Evolutionary conservation across 371 early-diverging fungal genomes (phyloP).

Genomic region (Mucor circinelloides): DNA sequence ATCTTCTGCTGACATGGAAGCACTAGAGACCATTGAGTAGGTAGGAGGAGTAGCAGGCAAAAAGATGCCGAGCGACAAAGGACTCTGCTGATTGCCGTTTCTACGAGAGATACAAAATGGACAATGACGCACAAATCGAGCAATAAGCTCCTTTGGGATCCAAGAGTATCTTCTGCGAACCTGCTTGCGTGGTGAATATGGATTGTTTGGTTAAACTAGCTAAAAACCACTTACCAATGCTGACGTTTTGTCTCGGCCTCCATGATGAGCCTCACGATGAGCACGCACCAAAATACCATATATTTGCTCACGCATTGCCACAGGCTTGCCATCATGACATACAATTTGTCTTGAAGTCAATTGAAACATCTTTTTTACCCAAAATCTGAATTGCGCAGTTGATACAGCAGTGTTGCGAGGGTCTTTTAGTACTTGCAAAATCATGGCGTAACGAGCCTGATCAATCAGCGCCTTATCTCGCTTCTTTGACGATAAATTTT

Average conservation of each 20-base stretch:
- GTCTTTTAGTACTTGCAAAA: constrained; percentile 57
- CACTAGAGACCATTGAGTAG: constrained; percentile 15
- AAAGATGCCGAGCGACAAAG: constrained; percentile 27
- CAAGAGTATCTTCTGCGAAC: constrained; percentile 47
- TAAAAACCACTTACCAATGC: constrained; percentile 49
- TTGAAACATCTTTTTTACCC: constrained; percentile 72
- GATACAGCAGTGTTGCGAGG: constrained; percentile 63
- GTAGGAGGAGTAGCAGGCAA: constrained; percentile 38
- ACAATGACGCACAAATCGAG: constrained; percentile 54
- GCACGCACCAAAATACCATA: constrained; percentile 61
- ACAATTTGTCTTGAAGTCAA: constrained; percentile 47
- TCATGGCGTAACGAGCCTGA: constrained; percentile 55
- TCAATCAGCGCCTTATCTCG: constrained; percentile 64
- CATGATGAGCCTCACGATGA: constrained; percentile 63
- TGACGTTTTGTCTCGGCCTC: constrained; percentile 66
- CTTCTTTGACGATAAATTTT: constrained; percentile 61
- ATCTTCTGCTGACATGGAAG: constrained; percentile 9
- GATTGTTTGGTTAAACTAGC: not conserved
- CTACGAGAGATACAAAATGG: constrained; percentile 53
- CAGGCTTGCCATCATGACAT: constrained; percentile 60
- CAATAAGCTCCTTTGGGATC: constrained; percentile 56
- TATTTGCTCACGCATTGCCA: constrained; percentile 62
- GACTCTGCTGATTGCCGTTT: constrained; percentile 42
- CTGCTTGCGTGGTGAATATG: not conserved
- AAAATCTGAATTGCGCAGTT: constrained; percentile 67